phyloP scores from a whole-genome alignment of 257 asterid species.

The Solanum arcanum region DNA sequence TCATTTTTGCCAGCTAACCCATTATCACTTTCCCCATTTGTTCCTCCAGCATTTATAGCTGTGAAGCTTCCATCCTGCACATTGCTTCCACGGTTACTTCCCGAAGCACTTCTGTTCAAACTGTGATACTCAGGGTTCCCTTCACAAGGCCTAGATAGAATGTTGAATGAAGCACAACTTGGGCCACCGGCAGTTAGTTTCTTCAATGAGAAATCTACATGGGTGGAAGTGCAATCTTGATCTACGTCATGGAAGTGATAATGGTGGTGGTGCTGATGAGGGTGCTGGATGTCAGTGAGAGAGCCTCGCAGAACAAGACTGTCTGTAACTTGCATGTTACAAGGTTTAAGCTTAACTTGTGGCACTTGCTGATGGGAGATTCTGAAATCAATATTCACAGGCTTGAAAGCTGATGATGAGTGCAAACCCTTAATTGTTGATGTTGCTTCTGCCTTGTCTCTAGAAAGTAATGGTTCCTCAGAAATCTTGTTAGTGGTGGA shows the following conservation, averaged over 20 bases:
- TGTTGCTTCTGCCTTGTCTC: constrained; percentile 40
- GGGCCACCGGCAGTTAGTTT: constrained; percentile 37
- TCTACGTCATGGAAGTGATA: constrained; percentile 22
- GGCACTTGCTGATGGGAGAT: constrained; percentile 42
- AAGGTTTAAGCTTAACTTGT: constrained; percentile 16
- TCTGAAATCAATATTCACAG: constrained; percentile 30
- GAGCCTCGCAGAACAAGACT: constrained; percentile 3
- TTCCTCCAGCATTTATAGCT: constrained; percentile 42
- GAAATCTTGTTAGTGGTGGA: constrained; percentile 45
- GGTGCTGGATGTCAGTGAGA: constrained; percentile 17
- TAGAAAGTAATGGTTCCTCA: constrained; percentile 1
- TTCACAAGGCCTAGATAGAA: constrained; percentile 25
- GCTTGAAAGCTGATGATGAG: constrained; percentile 33
- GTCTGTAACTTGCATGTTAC: constrained; percentile 25
- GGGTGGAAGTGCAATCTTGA: constrained; percentile 17
- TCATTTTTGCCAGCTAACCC: constrained; percentile 50
- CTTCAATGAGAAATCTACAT: constrained; percentile 29
- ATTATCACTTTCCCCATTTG: constrained; percentile 43
- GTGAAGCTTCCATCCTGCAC: constrained; percentile 47
- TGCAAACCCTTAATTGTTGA: constrained; percentile 32
- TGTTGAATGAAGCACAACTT: constrained; percentile 35
- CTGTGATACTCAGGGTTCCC: constrained; percentile 28
- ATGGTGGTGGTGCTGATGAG: constrained; percentile 22
- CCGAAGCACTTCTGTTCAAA: constrained; percentile 55
- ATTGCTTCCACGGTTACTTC: constrained; percentile 63